These are phyloP conservation scores for Lentinula boryana DNA, from an alignment of 768 basidiomycete genomes.

Conservation along the genomic window DNA sequence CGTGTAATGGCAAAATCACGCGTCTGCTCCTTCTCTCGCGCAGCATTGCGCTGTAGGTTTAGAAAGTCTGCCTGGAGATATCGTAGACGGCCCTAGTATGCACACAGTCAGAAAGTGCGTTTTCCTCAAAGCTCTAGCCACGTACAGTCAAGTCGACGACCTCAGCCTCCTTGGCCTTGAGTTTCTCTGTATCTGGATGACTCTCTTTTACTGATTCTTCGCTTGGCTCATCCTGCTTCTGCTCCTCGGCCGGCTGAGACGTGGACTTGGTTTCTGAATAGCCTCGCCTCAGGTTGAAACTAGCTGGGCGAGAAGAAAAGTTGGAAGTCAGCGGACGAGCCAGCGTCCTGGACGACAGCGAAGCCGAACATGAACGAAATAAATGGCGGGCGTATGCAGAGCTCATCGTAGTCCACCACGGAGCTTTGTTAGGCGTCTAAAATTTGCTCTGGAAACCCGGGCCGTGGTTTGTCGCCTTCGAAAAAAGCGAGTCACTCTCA, in stretches of 20 bases:
- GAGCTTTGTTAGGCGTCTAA: not conserved
- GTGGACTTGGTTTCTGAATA: conserved; percentile 45
- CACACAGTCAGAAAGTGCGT: conserved; percentile 1
- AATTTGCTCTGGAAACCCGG: not conserved
- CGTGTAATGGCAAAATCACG: conserved; percentile 89
- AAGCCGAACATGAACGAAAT: conserved; percentile 55
- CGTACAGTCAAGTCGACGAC: conserved; percentile 81
- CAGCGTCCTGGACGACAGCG: conserved; percentile 44
- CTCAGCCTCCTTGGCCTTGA: conserved; percentile 78
- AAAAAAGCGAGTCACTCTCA: not conserved
- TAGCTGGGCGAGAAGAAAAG: conserved; percentile 19
- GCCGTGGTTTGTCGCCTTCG: not conserved
- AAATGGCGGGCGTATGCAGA: conserved; percentile 42
- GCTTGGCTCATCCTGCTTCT: conserved; percentile 19
- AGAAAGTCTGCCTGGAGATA: conserved; percentile 95
- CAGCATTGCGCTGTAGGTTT: conserved; percentile 89
- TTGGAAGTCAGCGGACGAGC: conserved; percentile 28
- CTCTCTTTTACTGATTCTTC: conserved; percentile 18
- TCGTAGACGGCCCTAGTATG: conserved; percentile 70
- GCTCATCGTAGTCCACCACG: conserved; percentile 35
- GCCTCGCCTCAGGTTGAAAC: conserved; percentile 29
- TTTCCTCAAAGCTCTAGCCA: conserved; percentile 7
- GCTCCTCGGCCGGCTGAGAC: conserved; percentile 2
- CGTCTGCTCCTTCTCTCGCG: conserved; percentile 87
- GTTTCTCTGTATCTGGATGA: conserved; percentile 40